Evolutionary conservation across 768 basidiomycete species (phyloP).

Genomic region (Filobasidium wieringae): DNA sequence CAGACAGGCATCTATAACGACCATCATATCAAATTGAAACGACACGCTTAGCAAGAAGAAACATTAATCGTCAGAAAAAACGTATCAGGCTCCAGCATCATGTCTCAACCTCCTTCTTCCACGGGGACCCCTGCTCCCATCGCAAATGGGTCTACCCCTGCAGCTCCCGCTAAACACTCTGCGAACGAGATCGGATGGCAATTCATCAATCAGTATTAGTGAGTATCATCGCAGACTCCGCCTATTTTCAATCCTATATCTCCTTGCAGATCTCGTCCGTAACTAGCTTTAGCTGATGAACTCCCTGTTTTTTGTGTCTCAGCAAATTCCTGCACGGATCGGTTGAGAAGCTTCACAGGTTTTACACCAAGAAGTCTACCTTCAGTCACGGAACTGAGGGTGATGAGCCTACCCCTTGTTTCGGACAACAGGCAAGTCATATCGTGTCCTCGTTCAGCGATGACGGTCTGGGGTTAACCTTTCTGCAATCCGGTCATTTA

Average conservation of each 20-base stretch:
- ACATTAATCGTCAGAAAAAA: too few species aligned
- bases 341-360: conserved; percentile 90
- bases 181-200: conserved; percentile 93
- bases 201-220: conserved; percentile 96
- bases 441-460: neutral
- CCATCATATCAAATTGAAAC: too few species aligned
- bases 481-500: conserved; percentile 34
- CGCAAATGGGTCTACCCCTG: neutral
- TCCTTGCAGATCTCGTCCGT: too few species aligned
- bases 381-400: conserved; percentile 97
- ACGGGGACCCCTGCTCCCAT: neutral
- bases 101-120: neutral
- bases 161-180: neutral
- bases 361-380: conserved; percentile 95
- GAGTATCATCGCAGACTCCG: too few species aligned
- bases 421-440: conserved; percentile 72
- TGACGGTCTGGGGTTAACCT: too few species aligned
- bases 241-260: too few species aligned
- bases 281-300: too few species aligned
- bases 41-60: too few species aligned
- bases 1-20: neutral
- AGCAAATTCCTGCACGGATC: conserved; percentile 93
- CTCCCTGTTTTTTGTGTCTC: neutral
- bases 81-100: neutral
- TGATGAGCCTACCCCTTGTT: conserved; percentile 78